These are phyloP conservation scores for Aphanocladium album DNA, from an alignment of 2,329 filamentous ascomycete genomes.

Conservation along the genomic window DNA sequence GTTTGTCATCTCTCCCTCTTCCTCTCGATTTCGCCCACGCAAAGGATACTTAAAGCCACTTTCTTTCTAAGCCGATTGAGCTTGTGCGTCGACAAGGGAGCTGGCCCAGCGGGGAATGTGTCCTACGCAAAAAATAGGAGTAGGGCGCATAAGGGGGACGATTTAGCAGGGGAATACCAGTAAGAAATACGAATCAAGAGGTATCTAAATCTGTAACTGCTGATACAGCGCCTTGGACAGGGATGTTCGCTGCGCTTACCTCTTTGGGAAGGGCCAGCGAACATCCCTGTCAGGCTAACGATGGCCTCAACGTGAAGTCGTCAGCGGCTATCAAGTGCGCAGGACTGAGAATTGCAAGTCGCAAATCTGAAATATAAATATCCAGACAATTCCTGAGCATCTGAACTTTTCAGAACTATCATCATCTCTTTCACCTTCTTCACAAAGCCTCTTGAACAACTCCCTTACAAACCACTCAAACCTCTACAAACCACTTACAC, in stretches of 20 bases:
- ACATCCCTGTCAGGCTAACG: slow-evolving; percentile 16
- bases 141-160: no score
- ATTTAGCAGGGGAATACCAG: no score
- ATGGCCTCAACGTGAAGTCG: neutral
- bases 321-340: neutral
- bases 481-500: neutral
- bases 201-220: no score
- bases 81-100: no score
- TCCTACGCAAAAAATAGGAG: no score
- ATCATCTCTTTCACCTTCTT: neutral
- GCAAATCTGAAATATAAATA: neutral
- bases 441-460: neutral
- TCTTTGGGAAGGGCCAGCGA: slow-evolving; percentile 18
- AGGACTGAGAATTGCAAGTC: neutral
- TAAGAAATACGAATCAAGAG: no score
- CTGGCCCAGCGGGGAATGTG: no score
- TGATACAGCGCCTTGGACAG: neutral
- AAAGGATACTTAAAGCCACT: neutral
- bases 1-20: no score
- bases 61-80: no score
- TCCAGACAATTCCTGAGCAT: neutral
- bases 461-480: neutral
- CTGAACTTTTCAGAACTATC: neutral
- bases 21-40: no score
- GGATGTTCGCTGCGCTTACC: slow-evolving; percentile 13